Evolutionary conservation across 163 green algal species (phyloP).

Genomic region (Trebouxiophyceae sp.): DNA sequence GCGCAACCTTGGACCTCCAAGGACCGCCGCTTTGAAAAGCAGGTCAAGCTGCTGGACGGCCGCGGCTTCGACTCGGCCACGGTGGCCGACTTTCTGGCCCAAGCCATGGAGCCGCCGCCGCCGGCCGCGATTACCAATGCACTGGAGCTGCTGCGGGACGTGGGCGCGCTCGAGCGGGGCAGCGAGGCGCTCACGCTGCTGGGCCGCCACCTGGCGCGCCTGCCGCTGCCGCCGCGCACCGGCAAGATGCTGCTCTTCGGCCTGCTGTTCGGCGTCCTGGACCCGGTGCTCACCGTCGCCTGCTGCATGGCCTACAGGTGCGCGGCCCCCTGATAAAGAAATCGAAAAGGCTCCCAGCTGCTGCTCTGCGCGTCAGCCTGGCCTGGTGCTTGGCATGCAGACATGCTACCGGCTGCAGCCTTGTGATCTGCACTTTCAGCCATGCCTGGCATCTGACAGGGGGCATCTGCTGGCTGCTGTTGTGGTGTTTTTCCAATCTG

Average conservation of each 20-base stretch:
- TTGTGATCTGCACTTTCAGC: too few relatives aligned
- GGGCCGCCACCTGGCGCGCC: conserved; percentile 70
- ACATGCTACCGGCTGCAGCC: background rate
- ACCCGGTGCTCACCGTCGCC: conserved; percentile 72
- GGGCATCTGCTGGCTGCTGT: too few relatives aligned
- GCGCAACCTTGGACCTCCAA: too few relatives aligned
- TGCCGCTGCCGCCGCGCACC: conserved; percentile 66
- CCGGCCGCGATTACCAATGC: conserved; percentile 40
- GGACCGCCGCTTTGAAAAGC: too few relatives aligned
- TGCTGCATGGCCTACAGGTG: conserved; percentile 53
- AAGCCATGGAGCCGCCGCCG: conserved; percentile 61
- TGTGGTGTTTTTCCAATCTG: too few relatives aligned
- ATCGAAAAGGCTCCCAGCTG: too few relatives aligned
- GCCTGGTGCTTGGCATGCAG: background rate
- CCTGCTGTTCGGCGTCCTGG: conserved; percentile 65
- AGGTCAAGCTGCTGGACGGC: conserved; percentile 50
- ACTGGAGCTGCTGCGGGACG: conserved; percentile 41
- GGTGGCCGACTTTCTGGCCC: conserved; percentile 59
- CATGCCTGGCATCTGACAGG: too few relatives aligned
- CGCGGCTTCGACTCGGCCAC: background rate
- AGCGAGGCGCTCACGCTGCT: conserved; percentile 70
- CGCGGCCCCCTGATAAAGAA: background rate
- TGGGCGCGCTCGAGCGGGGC: conserved; percentile 39
- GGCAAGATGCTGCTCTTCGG: conserved; percentile 82
- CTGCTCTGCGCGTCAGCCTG: too few relatives aligned